A percentile compares a stretch with the other conserved stretches of the same genome.
Evolutionary conservation across 2,329 filamentous ascomycete genomes (phyloP).

Genomic region (Didymella exigua): DNA sequence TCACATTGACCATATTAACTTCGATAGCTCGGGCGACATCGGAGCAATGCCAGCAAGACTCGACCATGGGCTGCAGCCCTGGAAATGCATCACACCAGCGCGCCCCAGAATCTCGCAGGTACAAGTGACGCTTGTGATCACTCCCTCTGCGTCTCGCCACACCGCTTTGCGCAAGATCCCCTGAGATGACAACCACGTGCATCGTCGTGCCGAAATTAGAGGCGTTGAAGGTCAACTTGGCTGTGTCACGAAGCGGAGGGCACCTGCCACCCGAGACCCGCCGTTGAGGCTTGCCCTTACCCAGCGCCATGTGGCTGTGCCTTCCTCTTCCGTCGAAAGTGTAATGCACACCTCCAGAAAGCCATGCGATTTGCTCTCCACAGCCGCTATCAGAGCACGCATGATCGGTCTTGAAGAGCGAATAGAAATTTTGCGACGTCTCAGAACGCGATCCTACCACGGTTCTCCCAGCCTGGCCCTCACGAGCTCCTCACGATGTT

Average conservation of each 20-base stretch:
- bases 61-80: constrained; percentile 26
- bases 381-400: constrained; percentile 9
- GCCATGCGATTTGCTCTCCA: constrained; percentile 10
- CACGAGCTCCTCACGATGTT: constrained; percentile 21
- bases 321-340: constrained; percentile 11
- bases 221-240: constrained; percentile 34
- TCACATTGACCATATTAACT: constrained; percentile 11
- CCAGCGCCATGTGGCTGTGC: constrained; percentile 18
- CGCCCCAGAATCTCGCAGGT: constrained; percentile 12
- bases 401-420: constrained; percentile 18
- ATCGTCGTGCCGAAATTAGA: constrained; percentile 31
- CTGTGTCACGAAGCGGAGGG: constrained; percentile 32
- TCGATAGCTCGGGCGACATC: constrained; percentile 27
- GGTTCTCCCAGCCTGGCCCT: constrained; percentile 6
- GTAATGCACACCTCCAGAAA: constrained; percentile 7
- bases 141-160: constrained; percentile 23
- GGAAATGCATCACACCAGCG: constrained; percentile 32
- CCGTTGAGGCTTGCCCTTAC: too few relatives aligned
- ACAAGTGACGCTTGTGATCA: constrained; percentile 21
- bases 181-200: constrained; percentile 38
- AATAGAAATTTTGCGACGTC: constrained; percentile 9
- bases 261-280: constrained; percentile 19
- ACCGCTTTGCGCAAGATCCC: constrained; percentile 27
- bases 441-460: constrained; percentile 1
- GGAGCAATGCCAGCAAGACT: constrained; percentile 17